These are phyloP conservation scores for Exophiala mesophila DNA, from an alignment of 2,329 filamentous ascomycete species.

Conservation along the genomic window DNA sequence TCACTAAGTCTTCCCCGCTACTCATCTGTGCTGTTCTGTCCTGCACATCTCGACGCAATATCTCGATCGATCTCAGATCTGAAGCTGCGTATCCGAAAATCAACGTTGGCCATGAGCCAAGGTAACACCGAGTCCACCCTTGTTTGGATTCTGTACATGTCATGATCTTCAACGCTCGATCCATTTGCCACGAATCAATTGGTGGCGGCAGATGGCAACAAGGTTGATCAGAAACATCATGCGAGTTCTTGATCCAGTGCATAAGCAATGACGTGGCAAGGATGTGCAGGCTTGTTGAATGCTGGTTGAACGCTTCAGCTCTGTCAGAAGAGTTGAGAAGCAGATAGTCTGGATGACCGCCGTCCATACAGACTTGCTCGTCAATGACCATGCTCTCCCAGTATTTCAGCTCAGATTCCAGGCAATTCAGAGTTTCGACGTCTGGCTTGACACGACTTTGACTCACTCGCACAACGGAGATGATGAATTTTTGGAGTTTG, in stretches of 20 bases:
- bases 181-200: slow-evolving; percentile 15
- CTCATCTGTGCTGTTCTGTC: slow-evolving; percentile 9
- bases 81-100: slow-evolving; percentile 19
- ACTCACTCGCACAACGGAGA: slow-evolving; percentile 14
- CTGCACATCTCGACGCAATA: slow-evolving; percentile 12
- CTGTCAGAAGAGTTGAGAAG: not conserved
- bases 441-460: slow-evolving; percentile 7
- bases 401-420: slow-evolving; percentile 7
- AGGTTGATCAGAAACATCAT: slow-evolving; percentile 2
- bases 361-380: slow-evolving; percentile 10
- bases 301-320: slow-evolving; percentile 10
- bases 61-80: slow-evolving; percentile 9
- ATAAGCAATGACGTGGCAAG: slow-evolving; percentile 16
- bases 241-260: slow-evolving; percentile 11
- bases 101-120: slow-evolving; percentile 18
- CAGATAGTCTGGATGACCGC: not conserved
- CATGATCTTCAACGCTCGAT: slow-evolving; percentile 14
- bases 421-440: not conserved
- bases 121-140: slow-evolving; percentile 17
- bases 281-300: slow-evolving; percentile 18
- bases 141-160: slow-evolving; percentile 14
- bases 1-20: slow-evolving; percentile 11
- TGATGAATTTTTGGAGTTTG: slow-evolving; percentile 15
- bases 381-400: slow-evolving; percentile 14
- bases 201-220: slow-evolving; percentile 6